Evolutionary conservation across 2,329 filamentous ascomycete genomes (phyloP), one percentile per base, ranked within the genome.

Genomic region (Sporothrix variecibatus): DNA sequence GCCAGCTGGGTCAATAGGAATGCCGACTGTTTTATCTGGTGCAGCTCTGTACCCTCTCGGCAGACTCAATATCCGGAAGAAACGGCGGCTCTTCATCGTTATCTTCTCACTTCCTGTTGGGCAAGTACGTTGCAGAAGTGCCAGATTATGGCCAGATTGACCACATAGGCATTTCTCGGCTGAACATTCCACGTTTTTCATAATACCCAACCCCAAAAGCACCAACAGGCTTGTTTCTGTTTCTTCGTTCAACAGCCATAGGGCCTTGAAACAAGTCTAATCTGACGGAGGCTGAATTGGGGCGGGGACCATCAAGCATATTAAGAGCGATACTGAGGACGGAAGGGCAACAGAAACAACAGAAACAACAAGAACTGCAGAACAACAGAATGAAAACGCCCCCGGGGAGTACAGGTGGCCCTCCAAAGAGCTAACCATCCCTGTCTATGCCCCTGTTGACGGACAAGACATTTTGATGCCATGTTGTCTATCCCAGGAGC

Each of bases 391-490:
- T 20, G 11, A 53, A 23, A 17, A 64, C 15, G 15, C n/a, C 60
- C 5, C 34, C 60, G n/a, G 20, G 60, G 31, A 64, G 38, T 6
- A 5, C 38, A 12, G 20, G 40, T 17, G 43, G 43, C 15, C 43
- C 15, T 49, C 43, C 15, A 15, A 17, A 49, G 43, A 49, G 15
- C 12, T 15, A 49, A 20, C 43, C 43, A 49, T 43, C 60, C 60
- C 34, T 65, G 60, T 65, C 62, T 3, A 26, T 56, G 51, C 5
- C 3, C 23, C n/a, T 40, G 38, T 43, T 12, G 15, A 23, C 26
- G 43, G 17, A 51, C 23, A 15, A 68, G 64, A 68, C 64, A 51
- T 68, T 68, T 34, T 68, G 40, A 49, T 49, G 64, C 40, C 60
- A 65, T 65, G 60, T 12, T 67, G 64, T 67, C 23, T 67, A 26